These are phyloP conservation scores for Mercurialis annua DNA, from an alignment of 345 rosid genomes.

Conservation along the genomic window DNA sequence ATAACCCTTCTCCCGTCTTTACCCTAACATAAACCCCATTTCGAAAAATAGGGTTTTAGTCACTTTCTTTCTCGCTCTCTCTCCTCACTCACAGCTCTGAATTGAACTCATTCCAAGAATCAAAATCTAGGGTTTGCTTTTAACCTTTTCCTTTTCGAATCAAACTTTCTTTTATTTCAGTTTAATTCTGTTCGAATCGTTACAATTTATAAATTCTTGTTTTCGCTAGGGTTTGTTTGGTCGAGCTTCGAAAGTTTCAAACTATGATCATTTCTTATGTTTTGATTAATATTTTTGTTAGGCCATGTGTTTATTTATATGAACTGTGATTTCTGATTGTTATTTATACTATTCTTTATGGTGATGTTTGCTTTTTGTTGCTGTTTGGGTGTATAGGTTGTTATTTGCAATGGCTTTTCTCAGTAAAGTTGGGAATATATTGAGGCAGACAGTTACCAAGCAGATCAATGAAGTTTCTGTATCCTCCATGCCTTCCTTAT, in stretches of 20 bases:
- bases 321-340: background rate
- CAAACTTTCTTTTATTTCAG: background rate
- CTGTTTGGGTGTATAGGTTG: constrained; percentile 19
- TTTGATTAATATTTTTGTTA: no score
- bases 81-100: no score
- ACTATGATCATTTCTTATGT: background rate
- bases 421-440: constrained; percentile 62
- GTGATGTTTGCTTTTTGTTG: no score
- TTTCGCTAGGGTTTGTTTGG: constrained; percentile 8
- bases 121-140: background rate
- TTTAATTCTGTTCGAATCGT: background rate
- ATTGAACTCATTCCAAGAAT: no score
- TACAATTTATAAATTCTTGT: background rate
- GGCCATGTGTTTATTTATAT: background rate
- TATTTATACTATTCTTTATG: no score
- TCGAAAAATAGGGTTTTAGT: constrained; percentile 10
- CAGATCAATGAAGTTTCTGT: constrained; percentile 46
- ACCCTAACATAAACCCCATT: constrained; percentile 11
- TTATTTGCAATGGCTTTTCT: constrained; percentile 79
- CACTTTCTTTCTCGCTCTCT: no score
- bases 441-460: constrained; percentile 60
- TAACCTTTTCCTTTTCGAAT: background rate
- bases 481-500: constrained; percentile 59
- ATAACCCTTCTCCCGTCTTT: background rate
- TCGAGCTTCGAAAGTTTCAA: background rate